Conservation (phyloP, 805 yeast genomes). For the Candida saitoana region DNA sequence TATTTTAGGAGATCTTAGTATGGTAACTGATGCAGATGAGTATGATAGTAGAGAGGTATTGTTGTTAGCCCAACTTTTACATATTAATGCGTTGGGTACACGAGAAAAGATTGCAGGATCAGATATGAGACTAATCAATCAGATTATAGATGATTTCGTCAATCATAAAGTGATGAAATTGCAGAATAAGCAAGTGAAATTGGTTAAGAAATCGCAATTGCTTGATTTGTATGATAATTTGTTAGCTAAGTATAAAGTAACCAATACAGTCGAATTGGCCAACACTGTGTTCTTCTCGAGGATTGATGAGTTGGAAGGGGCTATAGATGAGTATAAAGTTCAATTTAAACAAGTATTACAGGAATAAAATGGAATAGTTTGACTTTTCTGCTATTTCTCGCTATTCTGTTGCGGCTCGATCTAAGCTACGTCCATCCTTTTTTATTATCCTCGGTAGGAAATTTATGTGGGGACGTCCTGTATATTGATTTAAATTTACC, state of each 20-base stretch:
- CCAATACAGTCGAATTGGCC: slow-evolving; percentile 38
- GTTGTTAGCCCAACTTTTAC: slow-evolving; percentile 35
- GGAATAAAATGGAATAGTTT: too few relatives aligned
- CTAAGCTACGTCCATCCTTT: not conserved
- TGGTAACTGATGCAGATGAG: slow-evolving; percentile 3
- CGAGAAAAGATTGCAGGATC: slow-evolving; percentile 7
- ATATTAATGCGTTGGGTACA: slow-evolving; percentile 27
- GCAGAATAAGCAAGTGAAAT: slow-evolving; percentile 7
- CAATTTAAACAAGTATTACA: slow-evolving; percentile 17
- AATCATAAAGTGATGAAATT: slow-evolving; percentile 7
- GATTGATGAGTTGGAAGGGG: slow-evolving; percentile 28
- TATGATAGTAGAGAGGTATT: slow-evolving; percentile 29
- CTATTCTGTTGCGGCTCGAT: not conserved
- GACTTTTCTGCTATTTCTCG: too few relatives aligned
- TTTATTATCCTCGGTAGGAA: slow-evolving; percentile 1
- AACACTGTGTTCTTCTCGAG: slow-evolving; percentile 29
- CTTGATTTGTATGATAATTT: slow-evolving; percentile 23
- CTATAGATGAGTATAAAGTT: slow-evolving; percentile 19
- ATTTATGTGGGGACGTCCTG: not conserved
- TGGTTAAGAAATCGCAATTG: slow-evolving; percentile 8
- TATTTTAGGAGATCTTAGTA: not conserved
- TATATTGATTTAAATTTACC: not conserved
- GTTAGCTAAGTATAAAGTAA: slow-evolving; percentile 22
- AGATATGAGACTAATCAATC: slow-evolving; percentile 16
- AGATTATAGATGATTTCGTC: slow-evolving; percentile 14